A percentile compares a stretch with the other conserved stretches of the same genome.
Conservation (phyloP, 1,139 yeast genomes). For the Yamadazyma epiphylla region DNA sequence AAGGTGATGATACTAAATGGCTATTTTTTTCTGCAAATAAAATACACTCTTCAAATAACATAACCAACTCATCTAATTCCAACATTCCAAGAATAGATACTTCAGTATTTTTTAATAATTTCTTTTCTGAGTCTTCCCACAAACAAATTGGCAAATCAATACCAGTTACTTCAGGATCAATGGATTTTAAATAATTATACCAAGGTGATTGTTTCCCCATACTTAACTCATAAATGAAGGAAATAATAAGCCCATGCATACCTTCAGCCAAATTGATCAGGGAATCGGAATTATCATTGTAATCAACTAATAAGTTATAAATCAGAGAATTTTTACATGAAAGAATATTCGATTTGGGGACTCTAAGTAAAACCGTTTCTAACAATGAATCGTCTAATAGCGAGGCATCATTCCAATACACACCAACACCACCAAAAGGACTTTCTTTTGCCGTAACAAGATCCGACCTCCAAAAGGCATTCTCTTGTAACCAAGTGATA, state of each 20-base stretch:
- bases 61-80: slow-evolving; percentile 53
- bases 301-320: slow-evolving; percentile 64
- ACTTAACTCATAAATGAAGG: slow-evolving; percentile 66
- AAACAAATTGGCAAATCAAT: slow-evolving; percentile 56
- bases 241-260: slow-evolving; percentile 61
- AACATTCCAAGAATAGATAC: slow-evolving; percentile 61
- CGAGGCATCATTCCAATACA: slow-evolving; percentile 44
- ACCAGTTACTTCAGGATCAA: slow-evolving; percentile 33
- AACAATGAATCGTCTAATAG: slow-evolving; percentile 21
- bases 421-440: slow-evolving; percentile 67
- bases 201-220: slow-evolving; percentile 65
- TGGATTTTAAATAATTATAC: slow-evolving; percentile 59
- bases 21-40: slow-evolving; percentile 40
- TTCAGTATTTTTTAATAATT: slow-evolving; percentile 60
- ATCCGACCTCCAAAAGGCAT: slow-evolving; percentile 47
- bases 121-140: slow-evolving; percentile 55
- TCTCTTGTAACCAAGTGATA: slow-evolving; percentile 43
- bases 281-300: slow-evolving; percentile 16
- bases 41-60: slow-evolving; percentile 50
- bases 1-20: slow-evolving; percentile 34
- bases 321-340: slow-evolving; percentile 61
- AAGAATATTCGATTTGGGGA: slow-evolving; percentile 52
- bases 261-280: slow-evolving; percentile 43
- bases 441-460: slow-evolving; percentile 47
- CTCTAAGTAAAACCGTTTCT: slow-evolving; percentile 31